Evolutionary conservation across 331 rosid species (phyloP), one percentile per base, ranked within the genome.

Genomic region (Quercus tomentella): DNA sequence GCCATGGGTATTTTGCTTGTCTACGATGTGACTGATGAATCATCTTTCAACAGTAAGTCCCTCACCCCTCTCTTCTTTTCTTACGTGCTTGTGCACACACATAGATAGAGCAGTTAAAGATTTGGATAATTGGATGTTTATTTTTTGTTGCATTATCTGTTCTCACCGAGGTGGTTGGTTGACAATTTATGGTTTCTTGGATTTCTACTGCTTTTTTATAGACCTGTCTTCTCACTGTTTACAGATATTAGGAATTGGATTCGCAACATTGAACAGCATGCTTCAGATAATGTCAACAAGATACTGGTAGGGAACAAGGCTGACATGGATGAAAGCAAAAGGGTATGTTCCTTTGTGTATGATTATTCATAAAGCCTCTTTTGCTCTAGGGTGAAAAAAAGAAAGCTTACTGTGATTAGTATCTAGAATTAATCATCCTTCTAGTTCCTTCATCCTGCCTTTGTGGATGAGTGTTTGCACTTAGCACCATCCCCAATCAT

Each of bases 1-100:
- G 98, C 99, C 56, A 96, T 93, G 98, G 98, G 99, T 45, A 91
- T 96, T 79, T 87, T 96, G 89, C 92, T 93, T 76, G 99, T 93
- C 74, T 96, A 96, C 41, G 99, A 93, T 69, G 98, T 96, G 52
- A 95, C 99, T 0, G 96, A 96, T 55, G 99, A 96, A 82, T 87
- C 98, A 74, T 96, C 99, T 63, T 91, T 96, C 87, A 96, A 96
- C 89, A 96, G 99, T 96, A 81, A 89, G 77, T 2, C 55, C 18
- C 55, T 15, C 55, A 12, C 49, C 77, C 70, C n/a, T 55, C 17
- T 37, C 56, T 3, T 30, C 43, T 75, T 25, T 17, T 51, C 37
- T 62, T 63, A 41, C 4, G 1, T 41, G 49, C 49, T 41, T 2
- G 14, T 2, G 49, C 26, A 7, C 22, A 3, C 26, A 1, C 69